phyloP scores from a whole-genome alignment of 371 early-diverging fungal genomes.

The Polyrhizophydium stewartii region DNA sequence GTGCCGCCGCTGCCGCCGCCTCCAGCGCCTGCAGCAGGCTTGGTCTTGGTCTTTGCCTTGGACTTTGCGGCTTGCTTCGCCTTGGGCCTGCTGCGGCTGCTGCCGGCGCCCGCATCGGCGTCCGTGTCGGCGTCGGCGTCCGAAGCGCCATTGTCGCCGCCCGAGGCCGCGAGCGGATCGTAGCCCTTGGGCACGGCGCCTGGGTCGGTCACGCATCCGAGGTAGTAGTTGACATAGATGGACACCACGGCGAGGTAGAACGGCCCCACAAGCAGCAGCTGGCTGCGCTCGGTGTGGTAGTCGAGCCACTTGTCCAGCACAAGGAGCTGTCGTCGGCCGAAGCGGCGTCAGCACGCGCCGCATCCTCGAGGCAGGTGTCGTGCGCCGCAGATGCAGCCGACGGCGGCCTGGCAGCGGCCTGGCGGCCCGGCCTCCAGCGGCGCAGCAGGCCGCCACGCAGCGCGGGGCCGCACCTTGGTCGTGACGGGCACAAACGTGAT shows the following conservation, averaged over 20 bases:
- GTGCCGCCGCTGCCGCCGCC: no score
- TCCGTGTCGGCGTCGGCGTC: background rate
- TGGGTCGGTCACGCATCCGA: slow-evolving; percentile 72
- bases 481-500: slow-evolving; percentile 41
- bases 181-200: slow-evolving; percentile 72
- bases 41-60: background rate
- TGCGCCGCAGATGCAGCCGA: background rate
- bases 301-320: slow-evolving; percentile 56
- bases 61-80: slow-evolving; percentile 40
- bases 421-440: slow-evolving; percentile 39
- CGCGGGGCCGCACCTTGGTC: slow-evolving; percentile 11
- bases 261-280: slow-evolving; percentile 24
- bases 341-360: background rate
- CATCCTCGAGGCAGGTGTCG: background rate
- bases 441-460: no score
- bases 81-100: slow-evolving; percentile 51
- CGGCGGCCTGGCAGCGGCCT: slow-evolving; percentile 25
- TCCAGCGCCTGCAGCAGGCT: background rate
- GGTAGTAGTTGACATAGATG: slow-evolving; percentile 74
- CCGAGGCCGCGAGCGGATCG: slow-evolving; percentile 10
- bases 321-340: slow-evolving; percentile 22
- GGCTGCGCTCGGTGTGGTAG: slow-evolving; percentile 15
- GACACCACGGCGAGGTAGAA: slow-evolving; percentile 66
- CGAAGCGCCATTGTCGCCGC: background rate
- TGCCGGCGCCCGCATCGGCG: background rate